A percentile compares a stretch with the other conserved stretches of the same genome.
Conservation (phyloP, 2,329 filamentous ascomycete species). For the Hortaea werneckii region DNA sequence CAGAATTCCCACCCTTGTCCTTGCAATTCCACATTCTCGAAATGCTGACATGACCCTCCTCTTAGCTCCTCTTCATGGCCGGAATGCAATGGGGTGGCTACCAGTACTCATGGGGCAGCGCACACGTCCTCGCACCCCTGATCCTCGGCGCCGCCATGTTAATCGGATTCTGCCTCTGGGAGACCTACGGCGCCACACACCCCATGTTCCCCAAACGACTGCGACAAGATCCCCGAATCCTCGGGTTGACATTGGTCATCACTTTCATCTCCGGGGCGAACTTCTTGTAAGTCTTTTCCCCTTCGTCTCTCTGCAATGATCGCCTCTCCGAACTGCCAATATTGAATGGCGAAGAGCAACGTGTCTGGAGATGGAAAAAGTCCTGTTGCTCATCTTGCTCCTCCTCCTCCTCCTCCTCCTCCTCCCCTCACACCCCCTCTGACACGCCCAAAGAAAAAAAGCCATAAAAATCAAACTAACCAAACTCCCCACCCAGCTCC, state of each 20-base stretch:
- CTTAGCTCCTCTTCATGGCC: slow-evolving; percentile 37
- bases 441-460: no score
- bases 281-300: slow-evolving; percentile 20
- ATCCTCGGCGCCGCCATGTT: slow-evolving; percentile 23
- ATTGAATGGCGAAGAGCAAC: no score
- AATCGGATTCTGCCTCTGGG: slow-evolving; percentile 25
- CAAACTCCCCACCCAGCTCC: slow-evolving; percentile 4
- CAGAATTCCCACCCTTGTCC: no score
- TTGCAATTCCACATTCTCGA: no score
- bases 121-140: slow-evolving; percentile 24
- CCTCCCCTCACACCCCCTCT: no score
- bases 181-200: slow-evolving; percentile 18
- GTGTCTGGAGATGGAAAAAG: no score
- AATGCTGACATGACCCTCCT: neutral
- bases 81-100: slow-evolving; percentile 25
- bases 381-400: no score
- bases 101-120: slow-evolving; percentile 23
- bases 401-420: no score
- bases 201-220: slow-evolving; percentile 35
- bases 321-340: no score
- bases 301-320: no score
- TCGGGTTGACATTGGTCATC: slow-evolving; percentile 29
- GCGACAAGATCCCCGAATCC: slow-evolving; percentile 29
- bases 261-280: slow-evolving; percentile 30
- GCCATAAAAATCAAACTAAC: no score